Evolutionary conservation across 2,329 filamentous ascomycete genomes (phyloP), one percentile per base, ranked within the genome.

Genomic region (Nemania abortiva): DNA sequence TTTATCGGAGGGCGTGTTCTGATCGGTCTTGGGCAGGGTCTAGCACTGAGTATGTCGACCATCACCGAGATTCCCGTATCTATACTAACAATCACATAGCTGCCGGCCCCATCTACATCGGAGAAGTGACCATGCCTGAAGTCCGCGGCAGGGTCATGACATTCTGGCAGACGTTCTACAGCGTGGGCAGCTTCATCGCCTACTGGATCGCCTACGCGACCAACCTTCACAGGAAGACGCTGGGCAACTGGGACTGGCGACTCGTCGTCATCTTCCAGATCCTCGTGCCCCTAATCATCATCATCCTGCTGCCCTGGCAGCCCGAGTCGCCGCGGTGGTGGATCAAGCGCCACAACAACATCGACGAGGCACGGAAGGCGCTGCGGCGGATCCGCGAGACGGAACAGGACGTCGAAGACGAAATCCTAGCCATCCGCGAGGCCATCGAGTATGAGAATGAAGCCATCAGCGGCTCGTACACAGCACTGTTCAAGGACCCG

Each of bases 191-290:
- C 15, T 91, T 90, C 79, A 87, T 91, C 72, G 89, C 88, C 59
- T 90, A 88, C 81, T 84, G 82, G 89, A 88, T 92, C 76, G 89
- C 89, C 77, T 92, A 86, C 73, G 90, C 86, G 18, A 88, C 88
- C 77, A 84, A 84, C 42, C 83, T 88, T 75, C 81, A 91, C 78
- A 81, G 82, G 52, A 73, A 81, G 50, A 81, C 73, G 50, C 85
- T 92, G 5, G 90, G 90, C 47, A 83, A 93, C 73, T 92, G 90
- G 91, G 90, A 92, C 79, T 92, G 90, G 90, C 88, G 87, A 74
- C 87, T 92, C 82, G 89, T 92, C 15, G 87, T 92, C 70, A 89
- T 93, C 70, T 92, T 92, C 83, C 91, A 93, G 80, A 83, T 92
- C 57, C 79, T 93, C n/a, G 85, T 92, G 27, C 91, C 91, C 1